Evolutionary conservation across 140 eudicot genomes (phyloP).

Genomic region (Erigeron philadelphicus): DNA sequence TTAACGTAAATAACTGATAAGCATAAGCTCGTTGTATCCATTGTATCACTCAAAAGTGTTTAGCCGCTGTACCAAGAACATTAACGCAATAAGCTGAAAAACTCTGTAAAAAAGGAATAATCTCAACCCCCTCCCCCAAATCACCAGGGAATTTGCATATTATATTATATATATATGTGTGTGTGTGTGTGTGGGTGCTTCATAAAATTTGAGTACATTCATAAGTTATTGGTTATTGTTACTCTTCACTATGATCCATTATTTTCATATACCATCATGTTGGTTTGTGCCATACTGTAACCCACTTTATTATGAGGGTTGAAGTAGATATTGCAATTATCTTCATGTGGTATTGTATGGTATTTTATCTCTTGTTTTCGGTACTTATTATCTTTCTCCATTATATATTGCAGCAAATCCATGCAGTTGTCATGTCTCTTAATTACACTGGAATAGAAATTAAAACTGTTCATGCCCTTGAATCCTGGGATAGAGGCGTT

Average conservation of each 20-base stretch:
- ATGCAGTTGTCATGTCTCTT: slow-evolving; percentile 72
- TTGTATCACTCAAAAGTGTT: too few relatives aligned
- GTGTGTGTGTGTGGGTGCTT: too few relatives aligned
- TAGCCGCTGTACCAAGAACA: too few relatives aligned
- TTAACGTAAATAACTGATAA: too few relatives aligned
- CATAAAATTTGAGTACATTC: background rate
- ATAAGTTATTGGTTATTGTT: background rate
- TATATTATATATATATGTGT: too few relatives aligned
- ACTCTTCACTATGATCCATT: background rate
- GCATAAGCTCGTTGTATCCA: too few relatives aligned
- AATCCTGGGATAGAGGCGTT: slow-evolving; percentile 93
- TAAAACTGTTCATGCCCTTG: slow-evolving; percentile 77
- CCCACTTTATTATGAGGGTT: background rate
- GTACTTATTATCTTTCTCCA: slow-evolving; percentile 4
- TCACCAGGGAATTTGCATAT: too few relatives aligned
- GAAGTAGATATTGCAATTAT: background rate
- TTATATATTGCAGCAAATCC: slow-evolving; percentile 76
- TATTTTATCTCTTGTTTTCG: background rate
- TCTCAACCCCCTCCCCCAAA: too few relatives aligned
- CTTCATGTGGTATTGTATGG: slow-evolving; percentile 1
- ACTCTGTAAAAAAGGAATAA: too few relatives aligned
- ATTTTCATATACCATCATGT: background rate
- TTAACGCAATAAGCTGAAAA: too few relatives aligned
- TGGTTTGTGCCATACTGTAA: background rate
- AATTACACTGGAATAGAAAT: slow-evolving; percentile 64